A percentile compares a stretch with the other conserved stretches of the same genome.
These are phyloP conservation scores for Myochromella boudieri DNA, from an alignment of 768 basidiomycete species.

Conservation along the genomic window DNA sequence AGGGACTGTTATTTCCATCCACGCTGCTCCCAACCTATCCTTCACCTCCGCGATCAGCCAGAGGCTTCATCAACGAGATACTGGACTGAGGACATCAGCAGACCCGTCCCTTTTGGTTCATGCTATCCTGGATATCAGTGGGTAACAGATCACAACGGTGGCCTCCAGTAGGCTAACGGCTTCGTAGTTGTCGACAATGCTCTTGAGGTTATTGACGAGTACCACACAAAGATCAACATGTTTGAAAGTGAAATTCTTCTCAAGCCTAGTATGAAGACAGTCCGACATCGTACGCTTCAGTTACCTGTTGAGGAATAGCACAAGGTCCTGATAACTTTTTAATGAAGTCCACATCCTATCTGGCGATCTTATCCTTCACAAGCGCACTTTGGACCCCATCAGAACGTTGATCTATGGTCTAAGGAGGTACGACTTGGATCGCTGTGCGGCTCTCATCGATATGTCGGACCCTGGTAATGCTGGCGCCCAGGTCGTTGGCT, in stretches of 20 bases:
- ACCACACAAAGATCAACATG: slow-evolving; percentile 59
- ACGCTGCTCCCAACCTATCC: slow-evolving; percentile 42
- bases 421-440: slow-evolving; percentile 67
- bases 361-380: slow-evolving; percentile 72
- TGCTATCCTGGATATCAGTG: slow-evolving; percentile 61
- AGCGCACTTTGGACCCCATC: slow-evolving; percentile 72
- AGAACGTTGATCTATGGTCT: slow-evolving; percentile 69
- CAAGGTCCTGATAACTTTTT: neutral
- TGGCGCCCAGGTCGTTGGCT: slow-evolving; percentile 48
- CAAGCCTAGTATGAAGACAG: slow-evolving; percentile 60
- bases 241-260: slow-evolving; percentile 62
- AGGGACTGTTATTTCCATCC: slow-evolving; percentile 63
- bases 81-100: slow-evolving; percentile 58
- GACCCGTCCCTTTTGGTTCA: slow-evolving; percentile 73
- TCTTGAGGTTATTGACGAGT: slow-evolving; percentile 67
- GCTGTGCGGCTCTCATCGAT: slow-evolving; percentile 58
- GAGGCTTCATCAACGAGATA: slow-evolving; percentile 57
- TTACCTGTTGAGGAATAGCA: too few relatives aligned
- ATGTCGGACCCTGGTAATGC: slow-evolving; percentile 36
- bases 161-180: too few relatives aligned
- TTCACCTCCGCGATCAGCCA: slow-evolving; percentile 56
- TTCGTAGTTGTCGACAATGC: slow-evolving; percentile 63
- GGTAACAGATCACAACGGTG: slow-evolving; percentile 16
- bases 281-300: slow-evolving; percentile 50
- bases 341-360: slow-evolving; percentile 71